Base-by-base conservation (phyloP, 2,329 filamentous ascomycete species). In the Aureobasidium sp. region DNA sequence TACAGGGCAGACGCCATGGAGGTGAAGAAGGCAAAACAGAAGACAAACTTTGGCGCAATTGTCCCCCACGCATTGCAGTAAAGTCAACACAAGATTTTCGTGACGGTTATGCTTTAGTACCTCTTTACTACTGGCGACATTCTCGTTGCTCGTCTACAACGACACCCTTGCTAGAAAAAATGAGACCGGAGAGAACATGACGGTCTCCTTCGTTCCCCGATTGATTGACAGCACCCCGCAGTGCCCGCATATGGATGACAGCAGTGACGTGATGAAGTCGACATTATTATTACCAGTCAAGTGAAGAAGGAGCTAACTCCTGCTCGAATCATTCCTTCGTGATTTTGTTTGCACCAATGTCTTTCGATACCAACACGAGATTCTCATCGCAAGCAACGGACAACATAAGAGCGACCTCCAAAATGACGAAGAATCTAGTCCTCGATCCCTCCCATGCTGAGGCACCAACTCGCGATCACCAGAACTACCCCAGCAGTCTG, bases 391-490 rank as follows among this genome's bases (percentile, higher is more conserved):
- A 52, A 44, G 36, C 26, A 17, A 51, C 57, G 12, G 20, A 12
- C 17, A 5, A 10, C 5, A 42, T 26, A 6, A 44, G 36, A 44
- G 15, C 26, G 27, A 29, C 34, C 23, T 20, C 39, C n/a, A 62
- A 23, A 5, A 62, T 62, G 59, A 48, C 44, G 41, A 78, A 78
- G 72, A 74, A 78, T 64, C 71, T 80, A 27, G 69, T 70, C 3
- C 70, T 81, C 61, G 72, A 79, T 50, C 76, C 76, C 1, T 67
- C 66, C 2, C 65, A 71, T 13, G 67, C 72, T 0, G 66, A 73
- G 47, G 66, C 74, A 4, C 77, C 79, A 5, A 78, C 74, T 1
- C 73, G 76, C 34, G 72, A 79, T 62, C 63, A 74, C 6, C 51
- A 62, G 13, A 20, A 42, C 10, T 48, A 39, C 8, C 56, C 77